Evolutionary conservation across 2,329 filamentous ascomycete genomes (phyloP).

Genomic region (Fusarium phyllophilum): DNA sequence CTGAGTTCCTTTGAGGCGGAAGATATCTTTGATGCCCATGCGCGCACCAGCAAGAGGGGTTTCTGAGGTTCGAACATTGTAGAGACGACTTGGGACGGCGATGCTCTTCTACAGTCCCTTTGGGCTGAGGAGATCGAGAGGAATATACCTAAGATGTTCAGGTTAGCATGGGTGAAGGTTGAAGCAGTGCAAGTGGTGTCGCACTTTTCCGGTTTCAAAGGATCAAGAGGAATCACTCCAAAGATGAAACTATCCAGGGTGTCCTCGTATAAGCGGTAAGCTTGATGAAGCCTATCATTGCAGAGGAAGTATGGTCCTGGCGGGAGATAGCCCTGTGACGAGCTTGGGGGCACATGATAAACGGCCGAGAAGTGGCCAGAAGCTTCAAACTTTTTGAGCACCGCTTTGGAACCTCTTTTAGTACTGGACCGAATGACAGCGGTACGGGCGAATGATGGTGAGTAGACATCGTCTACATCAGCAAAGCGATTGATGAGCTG

Average conservation of each 20-base stretch:
- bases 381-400: not conserved
- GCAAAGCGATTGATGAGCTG: not conserved
- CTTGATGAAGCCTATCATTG: not conserved
- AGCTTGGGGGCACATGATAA: not conserved
- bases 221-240: not conserved
- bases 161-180: not conserved
- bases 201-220: fast-evolving
- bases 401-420: fast-evolving
- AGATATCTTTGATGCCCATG: not conserved
- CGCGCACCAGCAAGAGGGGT: not conserved
- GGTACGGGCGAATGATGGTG: not conserved
- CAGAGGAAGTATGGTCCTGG: not conserved
- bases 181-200: fast-evolving
- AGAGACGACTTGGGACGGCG: not conserved
- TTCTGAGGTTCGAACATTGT: fast-evolving
- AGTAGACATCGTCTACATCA: not conserved
- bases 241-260: not conserved
- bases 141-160: not conserved
- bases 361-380: not conserved
- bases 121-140: not conserved
- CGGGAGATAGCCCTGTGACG: not conserved
- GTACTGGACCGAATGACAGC: not conserved
- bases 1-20: fast-evolving
- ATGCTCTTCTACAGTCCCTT: fast-evolving
- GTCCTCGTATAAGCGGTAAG: not conserved